These are phyloP conservation scores for Cucumis cinereus DNA, from an alignment of 306 rosid species.

Conservation along the genomic window DNA sequence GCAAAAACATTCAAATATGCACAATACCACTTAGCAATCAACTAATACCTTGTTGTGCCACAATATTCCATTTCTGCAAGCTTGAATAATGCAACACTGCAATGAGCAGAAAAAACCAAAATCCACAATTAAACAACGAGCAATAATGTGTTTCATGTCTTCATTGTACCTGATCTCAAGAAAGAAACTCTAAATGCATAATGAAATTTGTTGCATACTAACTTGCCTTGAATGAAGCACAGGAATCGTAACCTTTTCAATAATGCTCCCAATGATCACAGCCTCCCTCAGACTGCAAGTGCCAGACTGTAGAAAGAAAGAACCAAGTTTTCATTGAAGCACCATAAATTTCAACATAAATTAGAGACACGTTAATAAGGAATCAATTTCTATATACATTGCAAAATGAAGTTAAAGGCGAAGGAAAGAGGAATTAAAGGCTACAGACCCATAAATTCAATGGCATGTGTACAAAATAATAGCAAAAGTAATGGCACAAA, in stretches of 20 bases:
- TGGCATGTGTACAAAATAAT: not conserved
- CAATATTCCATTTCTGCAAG: conserved; percentile 86
- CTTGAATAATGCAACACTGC: conserved; percentile 78
- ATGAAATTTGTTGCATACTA: not conserved
- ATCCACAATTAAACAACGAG: conserved; percentile 8
- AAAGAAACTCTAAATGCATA: not conserved
- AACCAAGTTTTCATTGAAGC: not conserved
- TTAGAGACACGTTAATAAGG: not conserved
- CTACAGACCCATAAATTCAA: not conserved
- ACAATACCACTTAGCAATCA: not conserved
- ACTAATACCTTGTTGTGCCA: conserved; percentile 82
- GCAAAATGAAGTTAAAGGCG: not conserved
- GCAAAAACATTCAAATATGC: not conserved
- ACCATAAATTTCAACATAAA: not conserved
- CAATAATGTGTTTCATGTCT: not conserved
- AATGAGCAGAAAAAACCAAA: conserved; percentile 16
- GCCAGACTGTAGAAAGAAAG: conserved; percentile 43
- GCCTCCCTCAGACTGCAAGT: conserved; percentile 90
- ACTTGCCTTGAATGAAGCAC: conserved; percentile 86
- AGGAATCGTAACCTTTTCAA: conserved; percentile 78
- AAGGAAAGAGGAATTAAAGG: not conserved
- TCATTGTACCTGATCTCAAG: not conserved
- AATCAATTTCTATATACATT: not conserved
- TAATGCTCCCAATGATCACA: conserved; percentile 77
- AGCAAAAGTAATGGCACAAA: not conserved